A percentile compares a stretch with the other conserved stretches of the same genome.
phyloP scores from a whole-genome alignment of 176 grass and related monocot genomes.

The Sorghum bicolor region DNA sequence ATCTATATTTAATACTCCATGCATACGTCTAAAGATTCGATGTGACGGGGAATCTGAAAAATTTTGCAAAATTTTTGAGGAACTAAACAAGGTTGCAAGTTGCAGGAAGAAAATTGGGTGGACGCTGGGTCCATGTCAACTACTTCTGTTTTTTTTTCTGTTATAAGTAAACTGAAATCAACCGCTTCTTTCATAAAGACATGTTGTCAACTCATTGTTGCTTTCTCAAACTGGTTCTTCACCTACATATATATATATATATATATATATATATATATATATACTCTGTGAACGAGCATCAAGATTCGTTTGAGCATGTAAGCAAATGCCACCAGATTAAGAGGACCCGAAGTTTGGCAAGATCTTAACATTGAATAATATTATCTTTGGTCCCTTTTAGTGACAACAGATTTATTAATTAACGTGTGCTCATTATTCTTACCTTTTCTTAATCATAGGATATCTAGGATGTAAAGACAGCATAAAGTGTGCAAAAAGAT shows the following conservation, averaged over 20 bases:
- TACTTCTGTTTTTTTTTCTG: not conserved
- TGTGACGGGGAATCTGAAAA: no score
- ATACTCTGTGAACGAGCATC: conserved; percentile 21
- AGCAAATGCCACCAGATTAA: not conserved
- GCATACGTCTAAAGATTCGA: no score
- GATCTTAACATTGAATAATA: conserved; percentile 15
- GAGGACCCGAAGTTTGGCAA: conserved; percentile 30
- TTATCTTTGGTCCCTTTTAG: not conserved
- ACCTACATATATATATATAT: no score
- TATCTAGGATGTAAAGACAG: not conserved
- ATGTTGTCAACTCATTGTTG: conserved; percentile 18
- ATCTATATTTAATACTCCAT: no score
- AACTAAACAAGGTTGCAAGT: no score
- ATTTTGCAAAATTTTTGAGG: no score
- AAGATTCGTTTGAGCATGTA: conserved; percentile 3
- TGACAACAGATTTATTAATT: not conserved
- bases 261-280: no score
- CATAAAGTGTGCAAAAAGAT: not conserved
- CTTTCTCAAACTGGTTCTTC: not conserved
- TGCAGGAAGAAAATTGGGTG: not conserved
- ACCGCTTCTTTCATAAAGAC: not conserved
- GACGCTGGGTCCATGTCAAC: not conserved
- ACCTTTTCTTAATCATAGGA: not conserved
- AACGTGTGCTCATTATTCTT: not conserved
- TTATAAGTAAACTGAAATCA: not conserved